Evolutionary conservation across 129 eudicot species (phyloP), one percentile per base, ranked within the genome.

Genomic region (Dittrichia graveolens): DNA sequence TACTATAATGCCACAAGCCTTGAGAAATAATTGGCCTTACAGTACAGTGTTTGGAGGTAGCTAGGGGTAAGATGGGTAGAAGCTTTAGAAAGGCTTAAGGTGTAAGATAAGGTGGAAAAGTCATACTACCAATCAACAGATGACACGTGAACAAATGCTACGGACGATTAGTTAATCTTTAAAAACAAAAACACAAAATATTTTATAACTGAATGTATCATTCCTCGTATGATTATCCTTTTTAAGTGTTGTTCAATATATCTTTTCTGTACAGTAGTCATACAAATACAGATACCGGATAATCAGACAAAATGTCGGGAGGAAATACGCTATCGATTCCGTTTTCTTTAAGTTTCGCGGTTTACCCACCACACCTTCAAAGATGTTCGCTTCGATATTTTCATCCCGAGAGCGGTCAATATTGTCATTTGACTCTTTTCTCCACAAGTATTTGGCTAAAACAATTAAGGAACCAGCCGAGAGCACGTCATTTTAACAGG

Each of bases 401-500:
- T 72, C 38, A 40, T 8, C 55, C 71, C 64, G 65, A 69, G 37
- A 34, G 62, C 13, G 61, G 54, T 57, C 68, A 34, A 60, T 48
- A 65, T 72, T 15, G 54, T 69, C 69, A 54, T 73, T 58, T 58
- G 68, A 45, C 6, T 46, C 46, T 68, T 79, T 79, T 72, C 82
- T 71, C 39, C 44, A 63, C 31, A 66, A 60, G 42, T 34, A 61
- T 2, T n/a, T 2, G 19, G 35, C 57, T 46, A 59, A 65, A 43
- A 69, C 76, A 37, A 57, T 65, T 70, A 85, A 42, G 81, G 80
- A 48, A 64, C 63, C 63, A 83, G 50, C 65, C 81, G 78, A 24
- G 81, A 81, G 74, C 98, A 82, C 4, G 95, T 83, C 95, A 93
- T 87, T 79, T 79, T 81, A 54, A 82, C 74, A 0, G 99, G 96